A percentile compares a stretch with the other conserved stretches of the same genome.
These are phyloP conservation scores for Paracorniculantispora psalliotae DNA, from an alignment of 2,329 filamentous ascomycete genomes.

Conservation along the genomic window DNA sequence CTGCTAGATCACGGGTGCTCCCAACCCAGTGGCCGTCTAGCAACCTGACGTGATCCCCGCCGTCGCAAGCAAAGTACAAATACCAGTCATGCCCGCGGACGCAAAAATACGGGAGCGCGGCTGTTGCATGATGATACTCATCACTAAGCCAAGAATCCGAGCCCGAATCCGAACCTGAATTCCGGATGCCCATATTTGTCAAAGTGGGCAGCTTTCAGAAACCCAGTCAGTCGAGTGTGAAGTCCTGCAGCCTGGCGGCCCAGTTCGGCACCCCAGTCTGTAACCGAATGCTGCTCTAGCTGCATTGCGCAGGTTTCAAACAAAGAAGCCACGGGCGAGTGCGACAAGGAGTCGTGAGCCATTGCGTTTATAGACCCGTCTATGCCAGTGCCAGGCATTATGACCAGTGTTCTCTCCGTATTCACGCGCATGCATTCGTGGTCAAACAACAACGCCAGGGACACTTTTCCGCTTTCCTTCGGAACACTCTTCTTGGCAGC, in stretches of 20 bases:
- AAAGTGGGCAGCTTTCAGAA: no score
- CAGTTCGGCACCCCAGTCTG: background rate
- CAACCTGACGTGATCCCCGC: background rate
- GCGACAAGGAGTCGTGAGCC: background rate
- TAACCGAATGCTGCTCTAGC: background rate
- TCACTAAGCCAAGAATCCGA: no score
- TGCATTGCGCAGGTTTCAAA: background rate
- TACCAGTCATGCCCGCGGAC: background rate
- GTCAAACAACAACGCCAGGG: background rate
- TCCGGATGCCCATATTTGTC: no score
- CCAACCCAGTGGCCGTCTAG: background rate
- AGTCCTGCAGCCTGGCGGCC: background rate
- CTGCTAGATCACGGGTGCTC: background rate
- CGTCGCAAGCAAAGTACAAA: background rate
- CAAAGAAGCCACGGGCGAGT: background rate
- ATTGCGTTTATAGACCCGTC: no score
- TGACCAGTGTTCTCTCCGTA: no score
- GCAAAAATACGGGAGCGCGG: background rate
- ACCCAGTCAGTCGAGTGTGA: no score
- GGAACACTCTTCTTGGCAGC: no score
- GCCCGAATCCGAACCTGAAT: no score
- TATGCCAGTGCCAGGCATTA: no score
- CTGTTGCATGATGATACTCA: no score
- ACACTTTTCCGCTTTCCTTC: background rate
- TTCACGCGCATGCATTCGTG: background rate